Base-by-base conservation (phyloP, 2,329 filamentous ascomycete species). In the Cercospora sp. region DNA sequence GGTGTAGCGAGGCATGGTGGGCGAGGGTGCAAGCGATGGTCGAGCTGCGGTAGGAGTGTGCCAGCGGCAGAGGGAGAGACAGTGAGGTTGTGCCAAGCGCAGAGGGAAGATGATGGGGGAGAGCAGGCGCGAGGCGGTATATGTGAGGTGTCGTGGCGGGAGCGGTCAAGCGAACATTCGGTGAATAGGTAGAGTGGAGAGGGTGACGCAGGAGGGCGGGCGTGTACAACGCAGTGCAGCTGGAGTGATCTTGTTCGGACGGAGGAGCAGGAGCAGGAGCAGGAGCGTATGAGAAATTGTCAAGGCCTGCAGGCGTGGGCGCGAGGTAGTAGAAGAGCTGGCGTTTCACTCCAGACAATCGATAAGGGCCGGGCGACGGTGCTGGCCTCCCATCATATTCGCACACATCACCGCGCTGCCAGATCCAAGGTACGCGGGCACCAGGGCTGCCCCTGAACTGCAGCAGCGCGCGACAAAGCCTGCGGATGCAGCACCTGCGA, bases 1-100 rank as follows among this genome's bases (percentile, higher is more conserved):
- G 30, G 24, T 32, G 21, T 58, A 43, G 59, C 53, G 65, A 62
- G 72, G 53, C 73, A 75, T 75, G 62, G 24, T 70, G 59, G 57
- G 45, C 26, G 30, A 59, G 40, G n/a, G 53, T 61, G 49, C 60
- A 21, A 51, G 40, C 45, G 65, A 32, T 28, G 53, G 24, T 28
- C 53, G 53, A 57, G 37, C 37, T 43, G 37, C 49, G 49, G 49
- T 26, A 26, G 49, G 49, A 24, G 49, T 53, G 49, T 53, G 49
- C 49, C 62, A 32, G 30, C 61, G 53, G 61, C 51, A 40, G 55
- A 58, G 43, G 45, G 43, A 45, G 28, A 51, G 45, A 8, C n/a
- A 40, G 37, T 43, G 51, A 65, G 49, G 32, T 45, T 59, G 63
- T 65, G 63, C 59, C 63, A 49, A 69, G 59, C 59, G 62, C 18